Percentiles rank a stretch among this genome's conserved stretches.
These are phyloP conservation scores for Fusarium sp. DNA, from an alignment of 2,329 filamentous ascomycete genomes.

Conservation along the genomic window DNA sequence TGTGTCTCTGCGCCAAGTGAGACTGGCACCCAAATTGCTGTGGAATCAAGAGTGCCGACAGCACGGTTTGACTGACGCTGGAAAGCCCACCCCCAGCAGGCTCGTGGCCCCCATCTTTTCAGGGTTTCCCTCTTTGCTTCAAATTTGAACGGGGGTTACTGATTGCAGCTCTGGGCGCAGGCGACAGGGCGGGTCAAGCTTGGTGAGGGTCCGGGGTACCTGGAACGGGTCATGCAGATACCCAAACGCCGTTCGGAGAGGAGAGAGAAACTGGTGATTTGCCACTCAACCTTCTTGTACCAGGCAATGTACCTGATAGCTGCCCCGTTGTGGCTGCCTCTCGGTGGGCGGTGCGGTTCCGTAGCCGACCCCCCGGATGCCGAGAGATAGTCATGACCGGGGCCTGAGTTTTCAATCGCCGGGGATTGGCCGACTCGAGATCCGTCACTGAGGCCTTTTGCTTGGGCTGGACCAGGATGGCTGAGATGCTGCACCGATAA, in stretches of 20 bases:
- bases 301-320: constrained; percentile 2
- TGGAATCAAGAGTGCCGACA: not conserved
- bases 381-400: constrained; percentile 31
- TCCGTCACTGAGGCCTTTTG: constrained; percentile 25
- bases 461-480: constrained; percentile 22
- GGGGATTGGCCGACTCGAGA: constrained; percentile 26
- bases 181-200: constrained; percentile 23
- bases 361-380: constrained; percentile 28
- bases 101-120: not conserved
- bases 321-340: constrained; percentile 15
- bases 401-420: constrained; percentile 21
- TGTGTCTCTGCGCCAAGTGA: not conserved
- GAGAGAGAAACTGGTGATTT: not conserved
- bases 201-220: constrained; percentile 4
- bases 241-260: not conserved
- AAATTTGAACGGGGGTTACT: constrained; percentile 3
- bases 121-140: constrained; percentile 10
- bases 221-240: constrained; percentile 10
- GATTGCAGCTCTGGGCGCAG: constrained; percentile 22
- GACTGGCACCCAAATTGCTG: not conserved
- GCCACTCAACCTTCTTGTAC: constrained; percentile 14
- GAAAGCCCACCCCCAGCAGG: not conserved
- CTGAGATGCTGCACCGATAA: constrained; percentile 1
- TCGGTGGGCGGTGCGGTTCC: constrained; percentile 24
- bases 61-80: not conserved